phyloP scores from a whole-genome alignment of 169 alveolate species.

The Babesia ovis region DNA sequence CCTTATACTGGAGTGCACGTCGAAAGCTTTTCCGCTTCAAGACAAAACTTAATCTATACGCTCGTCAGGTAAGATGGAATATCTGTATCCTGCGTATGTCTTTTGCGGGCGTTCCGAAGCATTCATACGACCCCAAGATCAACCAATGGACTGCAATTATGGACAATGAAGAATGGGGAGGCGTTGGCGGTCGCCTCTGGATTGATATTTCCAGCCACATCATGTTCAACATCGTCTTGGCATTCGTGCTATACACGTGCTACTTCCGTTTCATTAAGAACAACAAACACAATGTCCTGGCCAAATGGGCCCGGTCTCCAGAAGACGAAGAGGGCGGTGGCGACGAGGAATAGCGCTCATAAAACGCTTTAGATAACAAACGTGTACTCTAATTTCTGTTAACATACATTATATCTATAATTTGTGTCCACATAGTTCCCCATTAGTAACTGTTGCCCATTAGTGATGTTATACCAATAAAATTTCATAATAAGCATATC shows the following conservation, averaged over 20 bases:
- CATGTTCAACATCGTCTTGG: conserved; percentile 70
- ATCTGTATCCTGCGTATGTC: conserved; percentile 68
- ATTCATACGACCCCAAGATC: conserved; percentile 76
- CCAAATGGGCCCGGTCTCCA: conserved; percentile 72
- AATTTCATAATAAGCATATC: too few relatives aligned
- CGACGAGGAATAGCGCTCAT: too few relatives aligned
- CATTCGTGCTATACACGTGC: conserved; percentile 71
- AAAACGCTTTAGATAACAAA: too few relatives aligned
- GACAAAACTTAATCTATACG: conserved; percentile 36
- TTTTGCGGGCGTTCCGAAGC: conserved; percentile 79
- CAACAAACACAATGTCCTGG: conserved; percentile 77
- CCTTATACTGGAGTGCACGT: conserved; percentile 71
- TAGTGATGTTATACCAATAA: too few relatives aligned
- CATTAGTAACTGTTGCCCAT: too few relatives aligned
- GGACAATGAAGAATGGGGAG: conserved; percentile 84
- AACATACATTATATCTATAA: too few relatives aligned
- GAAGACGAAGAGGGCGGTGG: conserved; percentile 64
- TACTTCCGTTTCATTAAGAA: conserved; percentile 72
- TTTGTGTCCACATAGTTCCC: too few relatives aligned
- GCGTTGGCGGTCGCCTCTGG: conserved; percentile 78
- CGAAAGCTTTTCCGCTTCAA: conserved; percentile 50
- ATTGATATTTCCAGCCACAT: conserved; percentile 67
- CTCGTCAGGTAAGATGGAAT: conserved; percentile 70
- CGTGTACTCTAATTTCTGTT: too few relatives aligned
- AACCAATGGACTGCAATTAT: conserved; percentile 72